Evolutionary conservation across 495 filamentous ascomycete genomes (phyloP).

Genomic region (Tuber calosporum): DNA sequence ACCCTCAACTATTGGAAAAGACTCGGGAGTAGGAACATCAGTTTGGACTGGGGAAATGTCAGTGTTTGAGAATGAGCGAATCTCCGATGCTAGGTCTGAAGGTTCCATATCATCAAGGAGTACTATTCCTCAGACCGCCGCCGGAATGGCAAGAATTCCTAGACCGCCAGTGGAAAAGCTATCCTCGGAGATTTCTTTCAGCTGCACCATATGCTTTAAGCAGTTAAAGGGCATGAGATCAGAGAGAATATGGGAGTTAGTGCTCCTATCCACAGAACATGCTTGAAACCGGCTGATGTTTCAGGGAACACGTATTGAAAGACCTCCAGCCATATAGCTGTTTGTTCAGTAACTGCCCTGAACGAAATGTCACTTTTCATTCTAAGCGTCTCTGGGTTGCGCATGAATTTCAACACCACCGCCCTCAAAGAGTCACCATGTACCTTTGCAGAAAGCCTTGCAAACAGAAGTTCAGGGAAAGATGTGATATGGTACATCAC

Average conservation of each 20-base stretch:
- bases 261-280: neutral
- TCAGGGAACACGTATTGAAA: constrained; percentile 12
- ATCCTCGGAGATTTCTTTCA: neutral
- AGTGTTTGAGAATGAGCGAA: neutral
- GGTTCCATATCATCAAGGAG: constrained; percentile 1
- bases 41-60: neutral
- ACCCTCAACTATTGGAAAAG: neutral
- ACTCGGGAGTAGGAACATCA: neutral
- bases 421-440: constrained; percentile 7
- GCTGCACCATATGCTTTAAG: constrained; percentile 11
- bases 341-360: constrained; percentile 13
- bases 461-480: constrained; percentile 6
- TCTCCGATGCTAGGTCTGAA: constrained; percentile 3
- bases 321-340: constrained; percentile 19
- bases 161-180: constrained; percentile 4
- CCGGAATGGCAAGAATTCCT: constrained; percentile 5
- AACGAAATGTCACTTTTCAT: constrained; percentile 6
- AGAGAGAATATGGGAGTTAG: constrained; percentile 11
- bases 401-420: constrained; percentile 19
- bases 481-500: constrained; percentile 9
- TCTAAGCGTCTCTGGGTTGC: constrained; percentile 8
- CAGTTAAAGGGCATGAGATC: neutral
- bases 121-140: neutral
- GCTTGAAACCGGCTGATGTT: neutral
- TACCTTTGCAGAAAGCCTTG: constrained; percentile 10